Evolutionary conservation across 2,329 filamentous ascomycete species (phyloP).

Genomic region (Cryoendolithus antarcticus): DNA sequence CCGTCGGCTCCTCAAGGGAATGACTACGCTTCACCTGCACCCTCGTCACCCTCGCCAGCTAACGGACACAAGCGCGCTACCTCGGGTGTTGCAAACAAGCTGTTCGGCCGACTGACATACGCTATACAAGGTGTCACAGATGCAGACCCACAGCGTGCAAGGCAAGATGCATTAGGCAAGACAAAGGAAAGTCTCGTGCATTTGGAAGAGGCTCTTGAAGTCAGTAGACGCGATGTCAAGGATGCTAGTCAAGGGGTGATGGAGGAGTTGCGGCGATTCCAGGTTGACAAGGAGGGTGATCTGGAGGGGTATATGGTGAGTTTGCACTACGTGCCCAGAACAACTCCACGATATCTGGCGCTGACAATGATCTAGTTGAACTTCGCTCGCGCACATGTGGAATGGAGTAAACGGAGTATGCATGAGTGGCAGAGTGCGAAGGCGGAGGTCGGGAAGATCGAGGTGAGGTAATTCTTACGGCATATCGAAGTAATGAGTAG

Average conservation of each 20-base stretch:
- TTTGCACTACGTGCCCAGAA: conserved; percentile 6
- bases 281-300: conserved; percentile 91
- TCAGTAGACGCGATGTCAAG: conserved; percentile 81
- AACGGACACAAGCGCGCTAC: conserved; percentile 62
- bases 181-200: conserved; percentile 77
- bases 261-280: conserved; percentile 83
- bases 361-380: conserved; percentile 49
- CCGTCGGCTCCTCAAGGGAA: conserved; percentile 17
- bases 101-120: conserved; percentile 90
- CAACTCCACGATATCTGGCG: too few species aligned
- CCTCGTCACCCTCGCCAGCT: conserved; percentile 15
- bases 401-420: conserved; percentile 85
- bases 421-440: conserved; percentile 89
- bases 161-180: conserved; percentile 89
- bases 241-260: conserved; percentile 83
- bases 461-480: conserved; percentile 23
- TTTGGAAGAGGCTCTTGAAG: conserved; percentile 81
- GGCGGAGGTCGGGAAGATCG: conserved; percentile 79
- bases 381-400: conserved; percentile 83
- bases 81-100: conserved; percentile 80
- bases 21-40: conserved; percentile 7
- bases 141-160: conserved; percentile 83
- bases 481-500: background rate
- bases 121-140: conserved; percentile 94
- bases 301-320: conserved; percentile 89